Conservation (phyloP, 129 eudicot species). For the Tagetes patula region DNA sequence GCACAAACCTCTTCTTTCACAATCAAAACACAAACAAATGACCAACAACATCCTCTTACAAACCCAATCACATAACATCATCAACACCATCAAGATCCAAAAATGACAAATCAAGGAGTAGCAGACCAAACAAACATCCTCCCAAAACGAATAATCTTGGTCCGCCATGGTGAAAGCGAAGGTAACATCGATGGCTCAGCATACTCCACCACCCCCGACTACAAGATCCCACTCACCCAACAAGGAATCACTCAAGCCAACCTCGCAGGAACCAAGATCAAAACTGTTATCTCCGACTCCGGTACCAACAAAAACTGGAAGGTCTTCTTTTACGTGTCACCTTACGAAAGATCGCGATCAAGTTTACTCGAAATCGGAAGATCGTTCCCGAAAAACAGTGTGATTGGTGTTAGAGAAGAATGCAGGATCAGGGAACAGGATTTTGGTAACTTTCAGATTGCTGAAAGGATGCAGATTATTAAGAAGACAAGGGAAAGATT, state of each 20-base stretch:
- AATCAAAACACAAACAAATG: too few relatives aligned
- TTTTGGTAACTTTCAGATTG: constrained; percentile 83
- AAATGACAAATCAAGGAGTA: too few relatives aligned
- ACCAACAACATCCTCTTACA: too few relatives aligned
- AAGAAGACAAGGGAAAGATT: constrained; percentile 67
- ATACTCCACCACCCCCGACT: constrained; percentile 63
- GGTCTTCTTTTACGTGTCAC: constrained; percentile 77
- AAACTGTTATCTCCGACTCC: constrained; percentile 33
- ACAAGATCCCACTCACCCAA: constrained; percentile 56
- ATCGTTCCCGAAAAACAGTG: constrained; percentile 48
- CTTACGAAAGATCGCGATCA: constrained; percentile 67
- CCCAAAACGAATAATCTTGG: constrained; percentile 68
- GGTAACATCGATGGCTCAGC: constrained; percentile 62
- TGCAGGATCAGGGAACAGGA: constrained; percentile 88
- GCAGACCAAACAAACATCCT: constrained; percentile 8
- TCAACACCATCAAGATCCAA: too few relatives aligned
- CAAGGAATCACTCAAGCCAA: constrained; percentile 57
- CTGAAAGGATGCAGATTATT: constrained; percentile 55
- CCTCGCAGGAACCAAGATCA: constrained; percentile 53
- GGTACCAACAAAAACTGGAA: constrained; percentile 40
- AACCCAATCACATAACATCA: too few relatives aligned
- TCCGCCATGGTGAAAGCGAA: constrained; percentile 81
- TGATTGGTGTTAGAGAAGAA: constrained; percentile 81
- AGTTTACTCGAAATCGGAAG: constrained; percentile 76
- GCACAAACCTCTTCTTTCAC: too few relatives aligned